Base-by-base conservation (phyloP, 2,329 filamentous ascomycete species). In the Onygena corvina region DNA sequence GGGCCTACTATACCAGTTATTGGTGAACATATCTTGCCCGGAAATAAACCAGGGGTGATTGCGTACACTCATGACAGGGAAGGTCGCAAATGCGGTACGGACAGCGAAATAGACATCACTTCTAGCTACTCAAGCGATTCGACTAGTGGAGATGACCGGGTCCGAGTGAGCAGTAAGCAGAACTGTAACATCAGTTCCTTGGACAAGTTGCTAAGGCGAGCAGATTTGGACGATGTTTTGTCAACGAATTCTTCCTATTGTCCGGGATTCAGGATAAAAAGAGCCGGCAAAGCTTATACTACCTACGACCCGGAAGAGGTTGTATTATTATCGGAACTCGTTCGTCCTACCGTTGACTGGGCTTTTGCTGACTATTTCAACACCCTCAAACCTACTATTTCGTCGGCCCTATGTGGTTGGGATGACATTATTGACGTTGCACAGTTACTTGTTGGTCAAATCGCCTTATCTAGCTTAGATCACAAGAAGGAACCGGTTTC, bases 401-500 rank as follows among this genome's bases (percentile, higher is more conserved):
- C 58, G 3, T 64, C 67, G 3, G 58, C 61, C 4, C 59, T 68
- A 25, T 50, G 57, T 29, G 58, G 60, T 36, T 63, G 58, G 38
- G 67, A 68, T 42, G 59, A 61, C 33, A 60, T 66, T 23, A 60
- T 68, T 29, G 59, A 66, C 48, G 55, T 69, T 40, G 67, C 66
- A 11, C 67, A 70, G 50, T 52, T 70, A 5, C 50, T 70, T 18
- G 65, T 67, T 18, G 67, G 70, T 38, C 67, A 70, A 57, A 55
- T 71, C 42, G 68, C 66, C 2, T 68, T 71, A 53, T 70, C 69
- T 9, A 70, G 65, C n/a, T 57, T 71, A 8, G 54, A 61, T 29
- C 66, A 68, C 56, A 58, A 53, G 8, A 44, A 11, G 14, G 45
- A 25, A 14, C 14, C 18, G 3, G 4, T 12, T 29, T 31, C 16